These are phyloP conservation scores for Haplographium delicatum DNA, from an alignment of 495 filamentous ascomycete genomes.

Conservation along the genomic window DNA sequence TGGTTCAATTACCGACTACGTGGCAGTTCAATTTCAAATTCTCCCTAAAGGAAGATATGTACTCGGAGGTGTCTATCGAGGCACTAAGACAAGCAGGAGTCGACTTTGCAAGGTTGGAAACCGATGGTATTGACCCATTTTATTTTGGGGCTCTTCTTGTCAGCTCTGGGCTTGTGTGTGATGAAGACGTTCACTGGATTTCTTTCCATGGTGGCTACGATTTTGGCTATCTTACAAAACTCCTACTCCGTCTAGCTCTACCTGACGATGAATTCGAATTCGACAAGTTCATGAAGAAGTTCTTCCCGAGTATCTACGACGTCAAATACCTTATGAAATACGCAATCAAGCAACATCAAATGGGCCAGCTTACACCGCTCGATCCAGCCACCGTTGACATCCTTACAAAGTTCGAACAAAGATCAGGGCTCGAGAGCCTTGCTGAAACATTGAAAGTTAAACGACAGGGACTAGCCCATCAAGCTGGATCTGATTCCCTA, in stretches of 20 bases:
- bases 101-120: conserved; percentile 75
- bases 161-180: conserved; percentile 83
- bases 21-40: conserved; percentile 99
- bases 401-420: conserved; percentile 72
- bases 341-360: conserved; percentile 55
- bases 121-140: conserved; percentile 84
- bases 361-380: conserved; percentile 58
- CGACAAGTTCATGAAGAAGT: conserved; percentile 74
- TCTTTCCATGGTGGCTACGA: conserved; percentile 99
- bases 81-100: conserved; percentile 82
- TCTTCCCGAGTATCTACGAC: conserved; percentile 90
- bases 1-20: conserved; percentile 71
- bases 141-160: conserved; percentile 87
- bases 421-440: conserved; percentile 86
- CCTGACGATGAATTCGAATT: conserved; percentile 87
- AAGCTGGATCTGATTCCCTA: conserved; percentile 85
- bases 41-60: conserved; percentile 92
- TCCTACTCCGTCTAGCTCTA: conserved; percentile 71
- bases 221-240: conserved; percentile 94
- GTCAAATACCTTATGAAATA: conserved; percentile 95
- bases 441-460: conserved; percentile 88
- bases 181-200: conserved; percentile 87
- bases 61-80: conserved; percentile 85
- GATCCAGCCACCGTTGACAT: conserved; percentile 61
- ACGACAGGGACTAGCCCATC: conserved; percentile 78